Conservation (phyloP, 139 green algal species). For the Chlorella sp. region DNA sequence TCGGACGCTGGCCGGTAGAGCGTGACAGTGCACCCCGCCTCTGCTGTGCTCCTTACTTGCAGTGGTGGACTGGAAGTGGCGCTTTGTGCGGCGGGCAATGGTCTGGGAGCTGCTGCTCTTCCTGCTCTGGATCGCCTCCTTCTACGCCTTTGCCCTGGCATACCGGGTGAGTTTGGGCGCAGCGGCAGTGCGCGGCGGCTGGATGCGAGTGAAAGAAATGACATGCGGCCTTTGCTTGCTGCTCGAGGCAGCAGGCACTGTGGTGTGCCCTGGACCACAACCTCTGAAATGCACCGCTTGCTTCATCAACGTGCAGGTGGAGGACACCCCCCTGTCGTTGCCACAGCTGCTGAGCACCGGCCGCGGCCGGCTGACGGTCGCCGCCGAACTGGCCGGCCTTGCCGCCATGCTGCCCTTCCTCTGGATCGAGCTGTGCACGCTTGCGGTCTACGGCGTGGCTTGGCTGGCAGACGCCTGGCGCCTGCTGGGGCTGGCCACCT, state of each 20-base stretch:
- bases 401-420: slow-evolving; percentile 61
- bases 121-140: slow-evolving; percentile 55
- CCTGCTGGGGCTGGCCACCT: slow-evolving; percentile 51
- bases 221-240: too few species aligned
- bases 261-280: too few species aligned
- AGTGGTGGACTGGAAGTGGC: slow-evolving; percentile 29
- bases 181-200: too few species aligned
- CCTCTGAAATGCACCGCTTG: too few species aligned
- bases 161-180: background rate
- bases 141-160: slow-evolving; percentile 50
- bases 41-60: too few species aligned
- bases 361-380: background rate
- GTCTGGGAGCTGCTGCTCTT: slow-evolving; percentile 47
- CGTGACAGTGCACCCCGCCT: too few species aligned
- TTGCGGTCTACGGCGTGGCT: slow-evolving; percentile 44
- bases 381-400: background rate
- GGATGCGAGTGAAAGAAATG: too few species aligned
- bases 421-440: slow-evolving; percentile 39
- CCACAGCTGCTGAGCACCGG: background rate
- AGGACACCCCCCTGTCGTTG: background rate
- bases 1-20: too few species aligned
- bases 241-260: too few species aligned
- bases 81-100: slow-evolving; percentile 29
- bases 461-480: slow-evolving; percentile 54
- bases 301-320: too few species aligned